phyloP scores from a whole-genome alignment of 176 grass and related monocot species.

The Raddia distichophylla region DNA sequence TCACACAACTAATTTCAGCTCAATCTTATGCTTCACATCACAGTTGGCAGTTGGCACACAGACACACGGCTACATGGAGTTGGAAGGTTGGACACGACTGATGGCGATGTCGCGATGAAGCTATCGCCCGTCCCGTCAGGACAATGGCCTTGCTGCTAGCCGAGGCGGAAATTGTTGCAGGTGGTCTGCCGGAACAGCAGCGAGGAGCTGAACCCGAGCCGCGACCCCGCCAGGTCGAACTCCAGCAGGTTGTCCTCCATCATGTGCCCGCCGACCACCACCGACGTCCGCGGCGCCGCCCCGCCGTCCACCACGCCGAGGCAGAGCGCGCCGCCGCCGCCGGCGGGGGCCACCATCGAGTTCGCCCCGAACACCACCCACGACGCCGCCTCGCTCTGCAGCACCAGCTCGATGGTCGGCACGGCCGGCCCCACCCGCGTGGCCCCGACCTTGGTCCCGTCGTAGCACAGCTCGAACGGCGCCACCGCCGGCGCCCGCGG shows the following conservation, averaged over 20 bases:
- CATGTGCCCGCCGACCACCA: slow-evolving; percentile 72
- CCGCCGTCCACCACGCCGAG: slow-evolving; percentile 76
- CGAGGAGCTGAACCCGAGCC: slow-evolving; percentile 74
- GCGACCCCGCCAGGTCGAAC: slow-evolving; percentile 62
- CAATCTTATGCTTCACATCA: too few species aligned
- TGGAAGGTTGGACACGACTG: too few species aligned
- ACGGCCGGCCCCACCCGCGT: slow-evolving; percentile 63
- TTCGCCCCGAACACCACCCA: slow-evolving; percentile 76
- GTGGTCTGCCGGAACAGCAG: slow-evolving; percentile 55
- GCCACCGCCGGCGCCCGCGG: slow-evolving; percentile 39
- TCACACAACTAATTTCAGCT: too few species aligned
- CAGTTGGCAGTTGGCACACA: too few species aligned
- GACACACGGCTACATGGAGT: too few species aligned
- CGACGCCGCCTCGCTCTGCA: slow-evolving; percentile 44
- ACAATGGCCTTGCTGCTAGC: slow-evolving; percentile 30
- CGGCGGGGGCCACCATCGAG: slow-evolving; percentile 57
- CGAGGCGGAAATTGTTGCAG: slow-evolving; percentile 68
- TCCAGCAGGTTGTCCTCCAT: slow-evolving; percentile 83
- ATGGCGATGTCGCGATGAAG: too few species aligned
- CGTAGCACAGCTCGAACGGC: slow-evolving; percentile 72
- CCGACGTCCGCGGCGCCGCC: slow-evolving; percentile 45
- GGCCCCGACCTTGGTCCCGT: slow-evolving; percentile 49
- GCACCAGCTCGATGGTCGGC: slow-evolving; percentile 63
- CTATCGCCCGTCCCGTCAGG: too few species aligned
- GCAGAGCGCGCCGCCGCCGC: slow-evolving; percentile 51